Base-by-base conservation (phyloP, 1,284 basidiomycete species). In the Boletellus deceptivus region DNA sequence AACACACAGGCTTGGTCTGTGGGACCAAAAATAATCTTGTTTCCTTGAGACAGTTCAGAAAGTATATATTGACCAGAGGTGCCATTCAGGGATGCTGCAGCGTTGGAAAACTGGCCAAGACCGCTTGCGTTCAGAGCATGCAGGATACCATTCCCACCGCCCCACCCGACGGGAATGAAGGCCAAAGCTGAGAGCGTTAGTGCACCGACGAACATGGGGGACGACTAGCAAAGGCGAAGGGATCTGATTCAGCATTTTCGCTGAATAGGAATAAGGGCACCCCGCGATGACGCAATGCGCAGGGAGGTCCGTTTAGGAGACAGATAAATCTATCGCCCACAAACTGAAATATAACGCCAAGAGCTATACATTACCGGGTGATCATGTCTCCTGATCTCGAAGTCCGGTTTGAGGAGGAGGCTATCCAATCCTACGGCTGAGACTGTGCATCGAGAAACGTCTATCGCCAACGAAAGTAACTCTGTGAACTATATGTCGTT, bases 1-100 rank as follows among this genome's bases (percentile, higher is more conserved):
- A 16, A 65, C 71, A 53, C 55, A 80, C 77, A 70, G 11, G 80
- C 79, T 5, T 62, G 56, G 56, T 83, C 75, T 45, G 66, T 71
- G 2, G 80, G 79, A 0, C 73, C 76, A 58, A 81, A 82, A 1
- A 83, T 50, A 0, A 75, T 72, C 52, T 68, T 75, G 22, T 72
- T 43, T 66, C 73, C 49, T 54, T 70, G 3, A 14, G 70, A 67
- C 24, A 82, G 62, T 42, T 70, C 57, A 4, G 61, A 50, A 20
- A 84, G 64, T 10, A 84, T 57, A n/a, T 62, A 56, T 53, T 72
- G 66, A 3, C 80, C 84, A 4, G 57, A 60, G 6, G 77, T 78
- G 16, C 65, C 53, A 48, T 80, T 80, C 56, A 79, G 59, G 31
- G 59, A 57, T 6, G 57, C 44, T 0, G 72, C 68, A 25, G 69